phyloP scores from a whole-genome alignment of 2,329 filamentous ascomycete species.

The Neonectria faginata region DNA sequence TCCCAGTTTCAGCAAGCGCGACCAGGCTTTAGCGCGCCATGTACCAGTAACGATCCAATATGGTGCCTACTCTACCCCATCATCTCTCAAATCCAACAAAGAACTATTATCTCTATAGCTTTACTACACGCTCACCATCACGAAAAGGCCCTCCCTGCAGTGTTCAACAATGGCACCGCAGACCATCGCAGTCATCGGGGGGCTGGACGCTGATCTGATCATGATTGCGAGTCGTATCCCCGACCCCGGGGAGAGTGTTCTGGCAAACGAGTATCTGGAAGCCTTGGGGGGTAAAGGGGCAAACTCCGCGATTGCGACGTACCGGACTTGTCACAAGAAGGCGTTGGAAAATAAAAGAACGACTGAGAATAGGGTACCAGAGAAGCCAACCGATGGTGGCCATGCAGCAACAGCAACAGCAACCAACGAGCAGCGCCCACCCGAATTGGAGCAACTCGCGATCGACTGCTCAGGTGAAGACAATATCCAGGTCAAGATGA shows the following conservation, averaged over 20 bases:
- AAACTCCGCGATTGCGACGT: conserved; percentile 1
- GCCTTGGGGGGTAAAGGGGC: background rate
- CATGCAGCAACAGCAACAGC: background rate
- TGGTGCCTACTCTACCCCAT: background rate
- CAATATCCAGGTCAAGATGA: conserved; percentile 2
- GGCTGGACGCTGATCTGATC: conserved; percentile 3
- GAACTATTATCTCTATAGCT: background rate
- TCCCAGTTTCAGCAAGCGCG: too few species aligned
- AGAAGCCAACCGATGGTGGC: background rate
- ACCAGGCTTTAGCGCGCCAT: too few species aligned
- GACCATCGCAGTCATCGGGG: conserved; percentile 1
- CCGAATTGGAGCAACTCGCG: background rate
- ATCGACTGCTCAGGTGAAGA: background rate
- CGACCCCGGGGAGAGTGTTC: conserved; percentile 7
- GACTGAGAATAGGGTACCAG: background rate
- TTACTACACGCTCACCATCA: background rate
- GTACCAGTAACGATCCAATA: background rate
- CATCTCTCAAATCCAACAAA: background rate
- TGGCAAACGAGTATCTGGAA: conserved; percentile 2
- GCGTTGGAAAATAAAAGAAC: background rate
- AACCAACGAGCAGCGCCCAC: background rate
- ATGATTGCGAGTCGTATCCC: conserved; percentile 13
- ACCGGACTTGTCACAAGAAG: background rate
- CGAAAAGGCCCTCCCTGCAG: background rate
- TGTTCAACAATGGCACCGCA: background rate